A percentile compares a stretch with the other conserved stretches of the same genome.
These are phyloP conservation scores for Trichomonas tenax DNA, from an alignment of 208 protist genomes.

Conservation along the genomic window DNA sequence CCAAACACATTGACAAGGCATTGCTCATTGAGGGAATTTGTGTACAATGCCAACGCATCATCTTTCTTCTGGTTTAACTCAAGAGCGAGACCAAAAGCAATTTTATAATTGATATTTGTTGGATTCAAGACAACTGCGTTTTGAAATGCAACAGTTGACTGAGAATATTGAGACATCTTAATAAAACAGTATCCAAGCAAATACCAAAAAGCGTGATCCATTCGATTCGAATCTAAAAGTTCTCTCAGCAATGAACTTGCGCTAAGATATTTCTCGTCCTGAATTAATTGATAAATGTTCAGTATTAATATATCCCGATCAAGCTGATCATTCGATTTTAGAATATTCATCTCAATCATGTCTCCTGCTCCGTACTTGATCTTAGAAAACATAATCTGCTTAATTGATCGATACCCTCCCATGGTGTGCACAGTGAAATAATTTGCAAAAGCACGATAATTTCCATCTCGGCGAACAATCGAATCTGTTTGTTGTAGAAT, in stretches of 20 bases:
- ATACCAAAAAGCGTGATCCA: not conserved
- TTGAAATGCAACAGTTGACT: not conserved
- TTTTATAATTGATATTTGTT: not conserved
- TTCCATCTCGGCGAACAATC: not conserved
- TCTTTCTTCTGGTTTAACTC: not conserved
- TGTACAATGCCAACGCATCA: not conserved
- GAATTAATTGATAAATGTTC: not conserved
- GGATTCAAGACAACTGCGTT: not conserved
- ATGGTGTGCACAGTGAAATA: not conserved
- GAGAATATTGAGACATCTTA: not conserved
- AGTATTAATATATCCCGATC: not conserved
- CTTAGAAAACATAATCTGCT: not conserved
- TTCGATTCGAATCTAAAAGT: not conserved
- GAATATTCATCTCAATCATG: not conserved
- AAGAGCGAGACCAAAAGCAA: not conserved
- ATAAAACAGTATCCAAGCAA: not conserved
- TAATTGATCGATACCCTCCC: not conserved
- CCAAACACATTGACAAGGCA: not conserved
- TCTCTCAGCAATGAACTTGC: not conserved
- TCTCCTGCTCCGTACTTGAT: not conserved
- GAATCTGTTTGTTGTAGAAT: not conserved
- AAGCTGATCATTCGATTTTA: not conserved
- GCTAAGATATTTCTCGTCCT: not conserved
- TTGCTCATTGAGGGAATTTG: not conserved
- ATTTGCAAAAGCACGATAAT: not conserved